These are phyloP conservation scores for Arachis stenosperma DNA, from an alignment of 306 rosid species.

Conservation along the genomic window DNA sequence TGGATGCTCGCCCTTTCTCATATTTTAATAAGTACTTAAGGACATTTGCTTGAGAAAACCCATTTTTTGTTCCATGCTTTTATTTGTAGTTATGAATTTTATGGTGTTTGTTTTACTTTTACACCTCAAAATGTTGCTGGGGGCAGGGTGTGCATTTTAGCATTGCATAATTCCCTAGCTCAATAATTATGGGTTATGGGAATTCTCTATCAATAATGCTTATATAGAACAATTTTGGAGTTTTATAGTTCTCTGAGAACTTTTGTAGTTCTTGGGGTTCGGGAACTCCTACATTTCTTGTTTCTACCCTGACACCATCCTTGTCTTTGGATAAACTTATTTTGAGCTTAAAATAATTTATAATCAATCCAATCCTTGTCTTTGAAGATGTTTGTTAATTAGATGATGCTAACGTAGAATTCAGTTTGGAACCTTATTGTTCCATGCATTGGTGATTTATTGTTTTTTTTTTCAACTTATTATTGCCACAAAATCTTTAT, in stretches of 20 bases:
- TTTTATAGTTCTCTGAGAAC: constrained; percentile 35
- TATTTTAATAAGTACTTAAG: background rate
- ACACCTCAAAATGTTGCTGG: background rate
- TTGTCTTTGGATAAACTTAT: background rate
- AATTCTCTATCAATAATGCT: constrained; percentile 45
- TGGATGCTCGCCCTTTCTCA: no score
- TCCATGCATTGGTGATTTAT: background rate
- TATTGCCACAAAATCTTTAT: background rate
- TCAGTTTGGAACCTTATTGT: background rate
- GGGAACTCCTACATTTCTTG: background rate
- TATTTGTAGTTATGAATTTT: background rate
- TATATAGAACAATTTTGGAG: constrained; percentile 5
- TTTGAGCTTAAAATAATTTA: background rate
- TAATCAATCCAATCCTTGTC: no score
- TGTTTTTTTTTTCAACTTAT: background rate
- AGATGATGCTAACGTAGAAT: no score
- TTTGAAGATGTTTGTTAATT: no score
- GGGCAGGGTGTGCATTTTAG: constrained; percentile 1
- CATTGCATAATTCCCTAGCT: constrained; percentile 26
- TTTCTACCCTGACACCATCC: background rate
- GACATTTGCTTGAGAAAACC: background rate
- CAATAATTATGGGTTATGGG: constrained; percentile 25
- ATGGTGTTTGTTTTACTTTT: no score
- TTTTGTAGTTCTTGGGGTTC: constrained; percentile 20
- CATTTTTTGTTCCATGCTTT: background rate